Evolutionary conservation across 257 asterid genomes (phyloP).

Genomic region (Vinca minor): DNA sequence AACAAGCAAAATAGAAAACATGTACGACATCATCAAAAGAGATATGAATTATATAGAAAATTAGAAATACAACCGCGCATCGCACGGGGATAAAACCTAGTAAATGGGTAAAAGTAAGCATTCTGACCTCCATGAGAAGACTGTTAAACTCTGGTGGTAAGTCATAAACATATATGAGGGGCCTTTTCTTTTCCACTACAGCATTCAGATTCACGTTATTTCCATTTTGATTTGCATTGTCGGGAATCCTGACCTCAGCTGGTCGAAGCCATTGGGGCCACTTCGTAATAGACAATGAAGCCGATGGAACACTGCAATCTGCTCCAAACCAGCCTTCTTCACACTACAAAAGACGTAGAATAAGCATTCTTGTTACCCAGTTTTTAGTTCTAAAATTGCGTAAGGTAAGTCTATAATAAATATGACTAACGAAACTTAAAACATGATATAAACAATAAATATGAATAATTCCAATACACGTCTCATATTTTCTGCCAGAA

Average conservation of each 20-base stretch:
- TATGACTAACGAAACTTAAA: background rate
- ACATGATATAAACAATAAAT: background rate
- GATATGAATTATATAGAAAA: no score
- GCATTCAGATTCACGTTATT: constrained; percentile 44
- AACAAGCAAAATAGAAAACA: constrained; percentile 4
- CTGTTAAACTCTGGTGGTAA: constrained; percentile 84
- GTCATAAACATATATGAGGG: constrained; percentile 84
- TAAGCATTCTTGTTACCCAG: background rate
- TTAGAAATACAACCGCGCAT: no score
- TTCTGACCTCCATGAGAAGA: constrained; percentile 71
- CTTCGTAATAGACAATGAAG: constrained; percentile 50
- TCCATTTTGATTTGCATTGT: constrained; percentile 28
- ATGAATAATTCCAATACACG: background rate
- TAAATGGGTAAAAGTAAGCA: constrained; percentile 1
- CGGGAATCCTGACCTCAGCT: constrained; percentile 52
- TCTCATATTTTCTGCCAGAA: constrained; percentile 3
- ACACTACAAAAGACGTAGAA: constrained; percentile 45
- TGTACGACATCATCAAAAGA: no score
- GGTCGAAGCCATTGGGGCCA: constrained; percentile 96
- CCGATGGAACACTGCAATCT: constrained; percentile 89
- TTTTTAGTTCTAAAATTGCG: background rate
- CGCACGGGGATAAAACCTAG: no score
- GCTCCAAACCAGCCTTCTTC: constrained; percentile 82
- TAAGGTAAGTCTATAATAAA: background rate
- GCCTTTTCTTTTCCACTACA: constrained; percentile 63